A percentile compares a stretch with the other conserved stretches of the same genome.
These are phyloP conservation scores for Vanrija humicola DNA, from an alignment of 1,284 basidiomycete species.

Conservation along the genomic window DNA sequence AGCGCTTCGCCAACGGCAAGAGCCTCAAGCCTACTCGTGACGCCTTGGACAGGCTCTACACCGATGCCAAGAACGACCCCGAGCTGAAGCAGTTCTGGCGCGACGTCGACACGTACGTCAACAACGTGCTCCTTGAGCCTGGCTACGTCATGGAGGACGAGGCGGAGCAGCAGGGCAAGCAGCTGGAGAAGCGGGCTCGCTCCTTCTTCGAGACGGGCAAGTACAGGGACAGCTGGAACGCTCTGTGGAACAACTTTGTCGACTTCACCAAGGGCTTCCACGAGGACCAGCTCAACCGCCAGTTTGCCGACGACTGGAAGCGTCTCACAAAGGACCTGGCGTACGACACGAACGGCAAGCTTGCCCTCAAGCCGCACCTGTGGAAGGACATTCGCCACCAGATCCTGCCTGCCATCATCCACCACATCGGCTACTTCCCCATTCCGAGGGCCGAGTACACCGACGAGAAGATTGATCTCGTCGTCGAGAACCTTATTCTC, in stretches of 20 bases:
- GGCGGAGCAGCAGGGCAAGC: constrained; percentile 59
- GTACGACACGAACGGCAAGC: constrained; percentile 68
- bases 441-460: constrained; percentile 88
- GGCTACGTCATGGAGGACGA: constrained; percentile 82
- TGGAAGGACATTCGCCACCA: constrained; percentile 81
- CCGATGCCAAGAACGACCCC: constrained; percentile 70
- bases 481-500: constrained; percentile 82
- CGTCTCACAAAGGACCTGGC: constrained; percentile 75
- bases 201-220: constrained; percentile 71
- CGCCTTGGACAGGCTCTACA: constrained; percentile 67
- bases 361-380: constrained; percentile 82
- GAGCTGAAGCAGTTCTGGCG: constrained; percentile 75
- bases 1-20: constrained; percentile 79
- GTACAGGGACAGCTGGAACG: constrained; percentile 79
- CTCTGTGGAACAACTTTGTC: constrained; percentile 65
- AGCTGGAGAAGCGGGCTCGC: constrained; percentile 62
- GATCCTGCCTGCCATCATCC: constrained; percentile 74
- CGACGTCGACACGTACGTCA: constrained; percentile 62
- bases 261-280: constrained; percentile 78
- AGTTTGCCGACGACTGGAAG: constrained; percentile 78
- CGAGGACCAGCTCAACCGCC: constrained; percentile 75
- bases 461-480: constrained; percentile 78
- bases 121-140: constrained; percentile 73
- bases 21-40: constrained; percentile 65
- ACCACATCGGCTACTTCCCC: constrained; percentile 77